Base-by-base conservation (phyloP, 106 monocot species). In the Hemerocallis citrina region DNA sequence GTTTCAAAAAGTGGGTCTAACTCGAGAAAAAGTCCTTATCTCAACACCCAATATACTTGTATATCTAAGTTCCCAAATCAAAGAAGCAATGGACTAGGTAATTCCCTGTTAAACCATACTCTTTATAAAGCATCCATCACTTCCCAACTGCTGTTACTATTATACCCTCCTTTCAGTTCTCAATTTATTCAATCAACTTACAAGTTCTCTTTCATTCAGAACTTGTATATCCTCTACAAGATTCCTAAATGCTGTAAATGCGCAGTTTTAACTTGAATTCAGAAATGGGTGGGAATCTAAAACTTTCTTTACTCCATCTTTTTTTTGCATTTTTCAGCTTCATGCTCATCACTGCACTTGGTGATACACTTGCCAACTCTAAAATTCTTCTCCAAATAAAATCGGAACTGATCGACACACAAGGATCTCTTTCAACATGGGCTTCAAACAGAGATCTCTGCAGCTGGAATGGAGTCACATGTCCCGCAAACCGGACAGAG, bases 381-480 rank as follows among this genome's bases (percentile, higher is more conserved):
- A n/a, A 55, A 20, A 52, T 66, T 19, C 89, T 95, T 31, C 80
- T 95, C 24, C 55, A 34, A 62, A 31, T 86, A 7, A 95, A 95
- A 41, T 78, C 89, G 5, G 63, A 61, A 17, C 42, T 95, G 41
- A 37, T 55, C 38, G 86, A 83, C 41, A 38, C 73, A 2, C 20
- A 44, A 14, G 81, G 78, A 45, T 78, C 61, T 45, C 81, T 95
- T 41, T 34, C 59, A 1, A 62, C 24, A 67, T 95, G 89, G 94
- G 60, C 64, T 23, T 32, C 56, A 15, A 49, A 19, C n/a, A 16
- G 35, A 10, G 68, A 76, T 42, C 34, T 66, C 28, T 95, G 94
- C 68, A 63, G 56, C 49, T 89, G 89, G 94, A 64, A 70, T 30
- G 94, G 89, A 62, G 68, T 95, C 30, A 56, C 70, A 55, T 95